These are phyloP conservation scores for Lasiosphaeris hirsuta DNA, from an alignment of 495 filamentous ascomycete genomes.

Conservation along the genomic window DNA sequence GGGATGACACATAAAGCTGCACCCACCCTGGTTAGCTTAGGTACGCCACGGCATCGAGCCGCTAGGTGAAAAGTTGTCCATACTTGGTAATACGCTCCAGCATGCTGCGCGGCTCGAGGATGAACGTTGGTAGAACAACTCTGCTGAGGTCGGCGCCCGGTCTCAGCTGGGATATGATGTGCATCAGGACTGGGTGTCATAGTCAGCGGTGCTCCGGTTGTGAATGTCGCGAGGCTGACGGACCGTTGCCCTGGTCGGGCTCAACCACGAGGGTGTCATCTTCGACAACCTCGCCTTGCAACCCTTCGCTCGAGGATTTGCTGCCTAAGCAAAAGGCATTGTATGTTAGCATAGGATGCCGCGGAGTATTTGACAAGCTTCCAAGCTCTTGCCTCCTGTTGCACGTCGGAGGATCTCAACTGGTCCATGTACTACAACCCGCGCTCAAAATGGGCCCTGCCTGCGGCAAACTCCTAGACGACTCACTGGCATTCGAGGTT, in stretches of 20 bases:
- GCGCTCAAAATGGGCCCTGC: constrained; percentile 21
- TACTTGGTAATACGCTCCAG: constrained; percentile 98
- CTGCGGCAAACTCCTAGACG: constrained; percentile 6
- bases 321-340: constrained; percentile 37
- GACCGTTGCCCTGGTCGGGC: constrained; percentile 69
- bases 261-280: constrained; percentile 76
- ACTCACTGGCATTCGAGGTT: constrained; percentile 39
- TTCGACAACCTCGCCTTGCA: constrained; percentile 41
- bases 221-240: constrained; percentile 24
- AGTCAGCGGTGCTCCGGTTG: constrained; percentile 2
- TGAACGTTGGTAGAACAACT: constrained; percentile 95
- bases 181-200: constrained; percentile 65
- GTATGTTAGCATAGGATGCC: constrained; percentile 13
- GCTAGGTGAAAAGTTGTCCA: constrained; percentile 6
- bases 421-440: constrained; percentile 16
- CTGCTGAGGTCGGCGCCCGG: constrained; percentile 93
- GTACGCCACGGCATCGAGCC: neutral
- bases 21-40: constrained; percentile 22
- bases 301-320: constrained; percentile 42
- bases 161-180: constrained; percentile 95
- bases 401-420: constrained; percentile 21
- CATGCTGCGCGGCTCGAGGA: constrained; percentile 96
- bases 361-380: neutral
- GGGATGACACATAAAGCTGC: constrained; percentile 98
- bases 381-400: constrained; percentile 25